phyloP scores from a whole-genome alignment of 179 eudicot species.

The Sideroxylon spinosum region DNA sequence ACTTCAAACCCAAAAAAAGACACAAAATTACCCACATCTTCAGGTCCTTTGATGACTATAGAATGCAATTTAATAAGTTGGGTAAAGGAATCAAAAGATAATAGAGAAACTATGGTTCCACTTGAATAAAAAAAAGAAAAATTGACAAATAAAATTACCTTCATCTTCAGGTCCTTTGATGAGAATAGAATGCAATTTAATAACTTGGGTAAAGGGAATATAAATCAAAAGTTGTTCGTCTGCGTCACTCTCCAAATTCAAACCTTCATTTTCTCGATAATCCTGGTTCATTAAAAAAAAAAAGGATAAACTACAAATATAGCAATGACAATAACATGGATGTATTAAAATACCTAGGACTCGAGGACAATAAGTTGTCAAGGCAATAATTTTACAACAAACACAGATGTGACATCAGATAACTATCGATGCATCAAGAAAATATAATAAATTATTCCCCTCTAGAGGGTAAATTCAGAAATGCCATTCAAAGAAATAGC shows the following conservation, averaged over 20 bases:
- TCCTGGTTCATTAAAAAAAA: slow-evolving; percentile 55
- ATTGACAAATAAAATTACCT: slow-evolving; percentile 37
- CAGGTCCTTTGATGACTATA: slow-evolving; percentile 32
- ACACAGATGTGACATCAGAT: too few species aligned
- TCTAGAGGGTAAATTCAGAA: too few species aligned
- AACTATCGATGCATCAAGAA: too few species aligned
- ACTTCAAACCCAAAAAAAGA: background rate
- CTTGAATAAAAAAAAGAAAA: background rate
- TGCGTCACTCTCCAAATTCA: slow-evolving; percentile 86
- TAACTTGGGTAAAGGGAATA: slow-evolving; percentile 77
- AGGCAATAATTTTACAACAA: background rate
- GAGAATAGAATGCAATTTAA: slow-evolving; percentile 75
- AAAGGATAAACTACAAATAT: background rate
- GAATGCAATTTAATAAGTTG: slow-evolving; percentile 89
- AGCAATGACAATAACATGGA: background rate
- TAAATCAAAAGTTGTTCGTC: slow-evolving; percentile 91
- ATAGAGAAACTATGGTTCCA: background rate
- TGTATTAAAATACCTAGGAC: background rate
- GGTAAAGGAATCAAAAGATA: slow-evolving; percentile 35
- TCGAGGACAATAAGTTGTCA: background rate
- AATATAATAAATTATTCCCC: too few species aligned
- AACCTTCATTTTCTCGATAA: slow-evolving; percentile 92
- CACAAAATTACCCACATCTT: slow-evolving; percentile 65
- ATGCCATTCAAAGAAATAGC: too few species aligned
- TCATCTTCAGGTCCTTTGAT: slow-evolving; percentile 86